Evolutionary conservation across 129 eudicot species (phyloP), one percentile per base, ranked within the genome.

Genomic region (Glebionis coronaria): DNA sequence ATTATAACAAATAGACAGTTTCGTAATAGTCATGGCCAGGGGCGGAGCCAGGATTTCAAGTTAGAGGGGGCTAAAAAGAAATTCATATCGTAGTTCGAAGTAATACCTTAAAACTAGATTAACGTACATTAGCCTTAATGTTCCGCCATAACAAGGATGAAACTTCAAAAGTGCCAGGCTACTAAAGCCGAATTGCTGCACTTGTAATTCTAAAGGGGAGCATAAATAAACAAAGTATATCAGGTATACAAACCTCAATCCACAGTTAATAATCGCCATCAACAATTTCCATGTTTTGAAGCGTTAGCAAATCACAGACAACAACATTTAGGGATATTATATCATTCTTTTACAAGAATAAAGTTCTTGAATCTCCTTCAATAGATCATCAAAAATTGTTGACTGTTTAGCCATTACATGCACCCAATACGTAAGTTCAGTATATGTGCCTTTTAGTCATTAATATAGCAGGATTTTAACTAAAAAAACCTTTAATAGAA

Each of bases 101-200:
- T n/a, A n/a, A n/a, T n/a, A n/a, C n/a, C n/a, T n/a, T n/a, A n/a
- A n/a, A n/a, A n/a, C n/a, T n/a, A n/a, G n/a, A n/a, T n/a, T n/a
- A n/a, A n/a, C n/a, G n/a, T n/a, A n/a, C 96, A 76, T 82, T 88
- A 59, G 89, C 96, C 74, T 88, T n/a, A n/a, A n/a, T n/a, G 68
- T 85, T 85, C 96, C 85, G 80, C 46, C 40, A n/a, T 72, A 71
- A 69, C 11, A 63, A 29, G 5, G 5, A 8, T 52, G 27, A 50
- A 13, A 47, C 58, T 54, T 69, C 46, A 75, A 3, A 54, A 54
- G 65, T 16, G 59, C 20, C 21, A 61, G 27, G 16, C 13, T 0
- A 3, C 68, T 15, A 23, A 54, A 15, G 9, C 46, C 42, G 20
- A 21, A 25, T 40, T 29, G 12, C 6, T 55, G 14, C 21, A 65